Evolutionary conservation across 768 basidiomycete species (phyloP).

Genomic region (Tylopilus plumbeoviolaceoides): DNA sequence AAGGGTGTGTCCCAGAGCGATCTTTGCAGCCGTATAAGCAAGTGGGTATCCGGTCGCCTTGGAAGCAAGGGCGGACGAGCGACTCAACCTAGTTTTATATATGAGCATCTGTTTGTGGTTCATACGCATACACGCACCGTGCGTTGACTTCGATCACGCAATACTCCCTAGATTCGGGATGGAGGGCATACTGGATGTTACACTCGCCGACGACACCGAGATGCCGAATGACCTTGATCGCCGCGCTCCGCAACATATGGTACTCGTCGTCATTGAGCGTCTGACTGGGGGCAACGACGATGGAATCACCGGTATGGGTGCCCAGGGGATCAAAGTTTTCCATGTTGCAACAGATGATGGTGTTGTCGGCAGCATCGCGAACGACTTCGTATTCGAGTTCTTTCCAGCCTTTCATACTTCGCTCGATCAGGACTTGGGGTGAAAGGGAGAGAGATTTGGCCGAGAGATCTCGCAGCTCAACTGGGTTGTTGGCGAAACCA

Average conservation of each 20-base stretch:
- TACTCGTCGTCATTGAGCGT: conserved; percentile 97
- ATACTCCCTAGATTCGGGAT: conserved; percentile 89
- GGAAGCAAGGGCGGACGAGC: conserved; percentile 92
- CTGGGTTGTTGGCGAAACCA: conserved; percentile 92
- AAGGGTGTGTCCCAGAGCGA: conserved; percentile 94
- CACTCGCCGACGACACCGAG: conserved; percentile 92
- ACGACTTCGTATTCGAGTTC: conserved; percentile 99
- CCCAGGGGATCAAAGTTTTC: conserved; percentile 99
- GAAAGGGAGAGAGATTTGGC: conserved; percentile 88
- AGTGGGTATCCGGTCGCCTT: conserved; percentile 99
- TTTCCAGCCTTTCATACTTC: conserved; percentile 99
- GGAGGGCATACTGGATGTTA: conserved; percentile 97
- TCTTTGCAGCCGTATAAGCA: conserved; percentile 98
- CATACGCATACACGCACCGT: conserved; percentile 41
- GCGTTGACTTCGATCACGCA: conserved; percentile 99
- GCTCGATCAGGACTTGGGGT: conserved; percentile 95
- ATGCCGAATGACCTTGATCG: conserved; percentile 92
- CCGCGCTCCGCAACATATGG: conserved; percentile 97
- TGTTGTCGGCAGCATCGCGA: conserved; percentile 96
- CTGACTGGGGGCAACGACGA: conserved; percentile 98
- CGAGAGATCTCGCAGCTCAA: conserved; percentile 91
- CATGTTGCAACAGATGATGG: conserved; percentile 99
- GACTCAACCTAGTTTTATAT: conserved; percentile 50
- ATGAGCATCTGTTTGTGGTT: background rate
- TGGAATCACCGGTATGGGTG: conserved; percentile 98